Base-by-base conservation (phyloP, 2,329 filamentous ascomycete genomes). In the Talaromyces sp. region DNA sequence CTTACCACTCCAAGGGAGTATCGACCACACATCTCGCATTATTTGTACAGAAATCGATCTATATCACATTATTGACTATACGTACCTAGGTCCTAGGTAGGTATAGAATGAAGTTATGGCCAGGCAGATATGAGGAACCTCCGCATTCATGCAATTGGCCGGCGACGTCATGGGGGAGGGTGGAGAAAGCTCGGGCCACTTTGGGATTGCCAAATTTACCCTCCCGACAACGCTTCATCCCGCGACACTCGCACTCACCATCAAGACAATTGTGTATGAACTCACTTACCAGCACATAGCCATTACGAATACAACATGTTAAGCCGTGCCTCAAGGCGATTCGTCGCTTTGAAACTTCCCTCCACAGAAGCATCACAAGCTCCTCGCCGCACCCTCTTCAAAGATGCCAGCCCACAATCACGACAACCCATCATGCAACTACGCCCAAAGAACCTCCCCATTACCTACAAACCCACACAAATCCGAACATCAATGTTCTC, bases 1-100 rank as follows among this genome's bases (percentile, higher is more conserved):
- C 83, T 67, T 80, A 88, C 87, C 79, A 88, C 79, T 56, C 85
- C 84, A 68, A 91, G 75, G 25, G 83, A 86, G 74, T 91, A 91
- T 66, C 89, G 82, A 19, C 89, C 89, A 74, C 89, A 91, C 89
- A 91, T 91, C 8, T 56, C 75, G 61, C 49, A 31, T 47, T 22
- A 34, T 47, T n/a, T 11, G 17, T 15, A 11, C 17, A 47, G 25
- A 22, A 5, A 0, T 17, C 3, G 2, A 7, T 10, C n/a, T 25
- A 47, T 19, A 19, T 45, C 36, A 31, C 51, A 40, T 47, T 15
- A 8, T 25, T 34, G 25, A 22, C 11, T 29, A 38, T 61, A 17
- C 8, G 5, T 5, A 31, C 5, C 27, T 29, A 17, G n/a, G n/a
- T n/a, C 31, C 38, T 17, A 3, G 34, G 43, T 43, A 5, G 11